Base-by-base conservation (phyloP, 2,329 filamentous ascomycete genomes). In the Plenodomus tracheiphilus region DNA sequence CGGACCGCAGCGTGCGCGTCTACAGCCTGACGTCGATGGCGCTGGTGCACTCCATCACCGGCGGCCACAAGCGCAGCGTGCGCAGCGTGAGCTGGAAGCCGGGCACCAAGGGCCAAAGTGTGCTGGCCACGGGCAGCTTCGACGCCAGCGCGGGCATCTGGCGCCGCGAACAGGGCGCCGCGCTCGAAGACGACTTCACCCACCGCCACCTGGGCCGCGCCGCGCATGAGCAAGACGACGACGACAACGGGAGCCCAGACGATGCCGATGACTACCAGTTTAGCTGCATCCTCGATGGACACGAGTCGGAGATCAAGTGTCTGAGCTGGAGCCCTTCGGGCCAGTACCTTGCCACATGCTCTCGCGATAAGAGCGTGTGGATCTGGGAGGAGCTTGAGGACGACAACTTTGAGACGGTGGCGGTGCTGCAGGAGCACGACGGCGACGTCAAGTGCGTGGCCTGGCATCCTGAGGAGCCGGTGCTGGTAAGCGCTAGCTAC, bases 371-470 rank as follows among this genome's bases (percentile, higher is more conserved):
- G 77, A 88, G 85, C 15, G 90, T 97, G 16, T 99, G 94, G 94
- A 90, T 99, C 62, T 99, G 94, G 94, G 94, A 99, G 74, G 94
- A 97, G 70, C 83, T 97, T 45, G 88, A 87, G 15, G 92, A 96
- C 46, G 93, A 96, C 70, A 94, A 97, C 70, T 97, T 92, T 78
- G 94, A 99, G 79, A 97, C 94, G 1, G 86, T 97, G 15, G 94
- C 93, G 0, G 93, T 97, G 44, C 80, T 97, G 65, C 91, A 89
- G 73, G 94, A 97, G 74, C 94, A 99, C 70, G 88, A 92, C 39
- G 92, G 89, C 18, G 94, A 99, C 74, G 92, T 99, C 59, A 99
- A 99, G 72, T 90, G 86, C 56, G 89, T 99, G 1, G 84, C 86
- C 2, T 99, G 94, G 94, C 92, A 94, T 69, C 91, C 91, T 0